Evolutionary conservation across 495 filamentous ascomycete genomes (phyloP), one percentile per base, ranked within the genome.

Genomic region (Terfezia boudieri): DNA sequence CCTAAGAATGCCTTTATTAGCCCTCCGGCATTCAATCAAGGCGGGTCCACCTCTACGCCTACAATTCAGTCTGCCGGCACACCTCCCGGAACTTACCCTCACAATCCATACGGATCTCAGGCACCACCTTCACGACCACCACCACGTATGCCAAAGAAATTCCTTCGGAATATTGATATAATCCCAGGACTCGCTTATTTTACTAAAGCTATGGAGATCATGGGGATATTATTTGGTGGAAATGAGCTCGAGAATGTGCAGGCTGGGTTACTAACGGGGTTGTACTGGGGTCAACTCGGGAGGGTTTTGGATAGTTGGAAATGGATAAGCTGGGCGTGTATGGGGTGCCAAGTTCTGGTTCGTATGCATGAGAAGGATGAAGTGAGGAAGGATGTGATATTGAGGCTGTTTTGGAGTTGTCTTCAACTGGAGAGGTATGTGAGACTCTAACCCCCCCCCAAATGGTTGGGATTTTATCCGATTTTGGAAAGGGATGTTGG

Each of bases 321-420:
- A 37, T 93, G 87, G 75, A 92, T 95, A 59, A 75, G 73, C 51
- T 74, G 79, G 60, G 90, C 90, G 7, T 81, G 83, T 50, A 76
- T 81, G 61, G 79, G 77, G 36, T 75, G 86, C 56, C 80, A 83
- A 56, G 74, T 88, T 32, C 74, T 94, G 57, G 70, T 90, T n/a
- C n/a, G 55, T 51, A 66, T 58, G 37, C 41, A 35, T 11, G 64
- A 59, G 54, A 62, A 57, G 8, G 56, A 60, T 46, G 50, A 54
- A 2, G 50, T 65, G 36, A 57, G 58, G 37, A 64, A 60, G 50
- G 77, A 80, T 58, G 71, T 82, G 43, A 71, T 83, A 51, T 71
- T 81, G 37, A 80, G 90, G 58, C 84, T 86, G 8, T 94, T 84
- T 60, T 98, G 89, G 89, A 90, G 88, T 9, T 92, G 84, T 63